phyloP scores from a whole-genome alignment of 768 basidiomycete species.

The Leccinum olivaceopallidum region DNA sequence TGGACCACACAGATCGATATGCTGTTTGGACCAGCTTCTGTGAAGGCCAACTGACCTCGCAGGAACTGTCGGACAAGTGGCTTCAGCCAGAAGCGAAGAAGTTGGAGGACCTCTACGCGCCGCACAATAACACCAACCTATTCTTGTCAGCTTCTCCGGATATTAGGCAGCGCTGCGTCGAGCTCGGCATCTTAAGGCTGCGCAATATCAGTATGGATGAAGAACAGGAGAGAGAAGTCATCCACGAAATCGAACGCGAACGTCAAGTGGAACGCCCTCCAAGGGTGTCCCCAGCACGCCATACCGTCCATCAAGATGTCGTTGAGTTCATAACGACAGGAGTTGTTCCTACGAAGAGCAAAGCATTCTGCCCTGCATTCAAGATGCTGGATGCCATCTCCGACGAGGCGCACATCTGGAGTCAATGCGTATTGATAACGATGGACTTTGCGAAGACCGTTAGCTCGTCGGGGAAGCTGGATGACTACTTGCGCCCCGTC shows the following conservation, averaged over 20 bases:
- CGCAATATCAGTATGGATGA: conserved; percentile 9
- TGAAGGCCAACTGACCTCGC: conserved; percentile 3
- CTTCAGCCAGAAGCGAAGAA: conserved; percentile 40
- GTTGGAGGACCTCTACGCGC: conserved; percentile 29
- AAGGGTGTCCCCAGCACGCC: conserved; percentile 21
- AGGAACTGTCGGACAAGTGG: conserved; percentile 32
- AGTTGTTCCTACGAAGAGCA: conserved; percentile 14
- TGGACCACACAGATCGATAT: conserved; percentile 35
- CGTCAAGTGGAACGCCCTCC: conserved; percentile 39
- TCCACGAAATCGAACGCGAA: conserved; percentile 46
- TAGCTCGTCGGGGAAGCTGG: neutral
- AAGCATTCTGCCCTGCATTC: conserved; percentile 22
- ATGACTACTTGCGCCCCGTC: conserved; percentile 31
- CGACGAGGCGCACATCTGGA: conserved; percentile 27
- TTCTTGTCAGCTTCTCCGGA: neutral
- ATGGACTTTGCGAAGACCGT: conserved; percentile 19
- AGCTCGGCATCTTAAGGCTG: conserved; percentile 8
- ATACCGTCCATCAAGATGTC: conserved; percentile 26
- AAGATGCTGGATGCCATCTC: conserved; percentile 10
- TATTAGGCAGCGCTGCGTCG: conserved; percentile 4
- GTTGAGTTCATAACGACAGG: conserved; percentile 33
- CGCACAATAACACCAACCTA: neutral
- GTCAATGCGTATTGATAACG: conserved; percentile 15
- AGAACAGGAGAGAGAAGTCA: conserved; percentile 48
- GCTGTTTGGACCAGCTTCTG: conserved; percentile 24